Conservation (phyloP, 208 protist genomes). For the Crithidia thermophila region DNA sequence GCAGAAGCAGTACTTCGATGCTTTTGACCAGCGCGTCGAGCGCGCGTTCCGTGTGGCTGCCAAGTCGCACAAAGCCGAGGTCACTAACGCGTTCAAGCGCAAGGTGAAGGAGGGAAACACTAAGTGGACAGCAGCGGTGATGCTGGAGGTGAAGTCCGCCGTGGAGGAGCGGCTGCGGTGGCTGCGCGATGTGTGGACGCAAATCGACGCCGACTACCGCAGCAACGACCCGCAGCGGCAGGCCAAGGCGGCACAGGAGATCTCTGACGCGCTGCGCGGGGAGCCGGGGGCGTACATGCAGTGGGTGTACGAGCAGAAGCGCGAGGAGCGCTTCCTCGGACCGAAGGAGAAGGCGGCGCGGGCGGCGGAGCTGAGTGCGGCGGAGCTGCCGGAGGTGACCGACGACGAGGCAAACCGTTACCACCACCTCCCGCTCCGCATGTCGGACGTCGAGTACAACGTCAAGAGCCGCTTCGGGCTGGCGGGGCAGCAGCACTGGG, state of each 20-base stretch:
- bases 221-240: constrained; percentile 64
- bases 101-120: constrained; percentile 41
- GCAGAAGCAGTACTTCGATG: constrained; percentile 68
- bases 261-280: constrained; percentile 68
- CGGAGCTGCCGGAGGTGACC: constrained; percentile 72
- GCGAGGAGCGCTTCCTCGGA: constrained; percentile 64
- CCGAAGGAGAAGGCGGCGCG: constrained; percentile 47
- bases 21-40: constrained; percentile 89
- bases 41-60: constrained; percentile 62
- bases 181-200: constrained; percentile 88
- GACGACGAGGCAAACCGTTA: constrained; percentile 86
- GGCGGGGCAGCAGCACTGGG: constrained; percentile 86
- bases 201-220: constrained; percentile 90
- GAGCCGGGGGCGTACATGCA: constrained; percentile 87
- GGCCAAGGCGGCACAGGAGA: constrained; percentile 69
- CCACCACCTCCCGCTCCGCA: constrained; percentile 61
- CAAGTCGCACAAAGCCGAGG: constrained; percentile 73
- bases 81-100: constrained; percentile 86
- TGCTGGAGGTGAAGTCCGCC: constrained; percentile 64
- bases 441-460: constrained; percentile 74
- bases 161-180: constrained; percentile 74
- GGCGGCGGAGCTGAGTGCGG: constrained; percentile 45
- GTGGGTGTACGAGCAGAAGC: constrained; percentile 85
- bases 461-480: constrained; percentile 77
- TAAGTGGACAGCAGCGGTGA: constrained; percentile 69